Conservation (phyloP, 2,329 filamentous ascomycete species). For the Diaporthe australafricana region DNA sequence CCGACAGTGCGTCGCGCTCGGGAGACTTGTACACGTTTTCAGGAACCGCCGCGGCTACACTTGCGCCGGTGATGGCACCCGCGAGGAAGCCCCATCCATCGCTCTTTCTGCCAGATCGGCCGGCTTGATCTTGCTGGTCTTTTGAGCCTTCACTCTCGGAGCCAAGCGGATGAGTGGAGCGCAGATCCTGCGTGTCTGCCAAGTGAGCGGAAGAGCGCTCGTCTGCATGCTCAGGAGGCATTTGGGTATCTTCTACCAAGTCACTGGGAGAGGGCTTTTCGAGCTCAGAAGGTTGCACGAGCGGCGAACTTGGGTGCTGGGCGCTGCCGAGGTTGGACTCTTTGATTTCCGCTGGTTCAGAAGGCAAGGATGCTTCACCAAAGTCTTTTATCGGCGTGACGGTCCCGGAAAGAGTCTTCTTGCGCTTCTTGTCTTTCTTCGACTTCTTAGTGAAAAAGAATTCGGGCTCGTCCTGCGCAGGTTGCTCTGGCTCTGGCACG, state of each 20-base stretch:
- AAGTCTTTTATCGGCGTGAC: not conserved
- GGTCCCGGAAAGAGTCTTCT: not conserved
- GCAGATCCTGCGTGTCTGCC: not conserved
- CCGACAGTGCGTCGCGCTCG: not conserved
- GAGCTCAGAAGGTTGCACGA: not conserved
- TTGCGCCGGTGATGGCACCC: conserved; percentile 19
- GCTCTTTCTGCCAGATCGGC: conserved; percentile 7
- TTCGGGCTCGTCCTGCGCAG: not conserved
- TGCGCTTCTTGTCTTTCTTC: not conserved
- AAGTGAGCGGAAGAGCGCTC: not conserved
- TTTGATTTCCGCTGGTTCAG: not conserved
- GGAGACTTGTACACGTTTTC: not conserved
- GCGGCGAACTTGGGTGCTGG: not conserved
- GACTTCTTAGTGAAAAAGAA: not conserved
- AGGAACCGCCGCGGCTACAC: not conserved
- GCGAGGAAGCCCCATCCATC: conserved; percentile 29
- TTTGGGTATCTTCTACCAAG: not conserved
- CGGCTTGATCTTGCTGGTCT: not conserved
- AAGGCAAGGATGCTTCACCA: not conserved
- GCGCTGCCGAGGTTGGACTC: not conserved
- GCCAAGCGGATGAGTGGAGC: not conserved
- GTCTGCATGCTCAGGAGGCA: not conserved
- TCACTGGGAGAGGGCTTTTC: not conserved
- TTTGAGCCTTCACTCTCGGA: not conserved
- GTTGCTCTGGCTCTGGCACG: not conserved